Conservation (phyloP, 2,329 filamentous ascomycete genomes). For the Cadophora gregata region DNA sequence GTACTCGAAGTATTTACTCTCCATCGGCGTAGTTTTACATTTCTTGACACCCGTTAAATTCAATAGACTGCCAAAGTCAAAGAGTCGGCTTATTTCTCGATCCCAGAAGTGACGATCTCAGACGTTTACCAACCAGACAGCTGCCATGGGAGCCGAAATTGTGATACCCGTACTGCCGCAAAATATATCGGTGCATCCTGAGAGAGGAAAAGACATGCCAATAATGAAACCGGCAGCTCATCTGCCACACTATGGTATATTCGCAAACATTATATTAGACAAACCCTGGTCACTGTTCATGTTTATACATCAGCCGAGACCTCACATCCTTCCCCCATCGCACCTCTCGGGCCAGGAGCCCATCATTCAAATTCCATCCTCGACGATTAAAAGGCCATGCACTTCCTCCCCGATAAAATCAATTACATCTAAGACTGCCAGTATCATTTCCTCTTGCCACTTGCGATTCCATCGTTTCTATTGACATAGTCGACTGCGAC, state of each 20-base stretch:
- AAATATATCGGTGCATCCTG: too few relatives aligned
- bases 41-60: too few relatives aligned
- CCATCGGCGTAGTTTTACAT: neutral
- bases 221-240: neutral
- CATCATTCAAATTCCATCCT: neutral
- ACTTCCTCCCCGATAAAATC: neutral
- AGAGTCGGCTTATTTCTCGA: too few relatives aligned
- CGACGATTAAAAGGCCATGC: neutral
- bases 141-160: too few relatives aligned
- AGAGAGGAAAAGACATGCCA: neutral
- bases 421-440: neutral
- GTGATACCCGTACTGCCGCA: neutral
- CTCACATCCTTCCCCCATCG: neutral
- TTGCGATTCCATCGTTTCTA: neutral
- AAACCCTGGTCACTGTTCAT: neutral
- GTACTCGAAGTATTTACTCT: slow-evolving; percentile 15
- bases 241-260: neutral
- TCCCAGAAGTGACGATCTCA: too few relatives aligned
- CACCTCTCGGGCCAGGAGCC: neutral
- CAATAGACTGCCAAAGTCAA: too few relatives aligned
- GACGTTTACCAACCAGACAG: too few relatives aligned
- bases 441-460: neutral
- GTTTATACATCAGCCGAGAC: slow-evolving; percentile 6
- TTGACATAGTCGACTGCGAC: neutral
- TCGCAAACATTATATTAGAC: neutral